Evolutionary conservation across 2,329 filamentous ascomycete genomes (phyloP), one percentile per base, ranked within the genome.

Genomic region (Fusarium tupiense): DNA sequence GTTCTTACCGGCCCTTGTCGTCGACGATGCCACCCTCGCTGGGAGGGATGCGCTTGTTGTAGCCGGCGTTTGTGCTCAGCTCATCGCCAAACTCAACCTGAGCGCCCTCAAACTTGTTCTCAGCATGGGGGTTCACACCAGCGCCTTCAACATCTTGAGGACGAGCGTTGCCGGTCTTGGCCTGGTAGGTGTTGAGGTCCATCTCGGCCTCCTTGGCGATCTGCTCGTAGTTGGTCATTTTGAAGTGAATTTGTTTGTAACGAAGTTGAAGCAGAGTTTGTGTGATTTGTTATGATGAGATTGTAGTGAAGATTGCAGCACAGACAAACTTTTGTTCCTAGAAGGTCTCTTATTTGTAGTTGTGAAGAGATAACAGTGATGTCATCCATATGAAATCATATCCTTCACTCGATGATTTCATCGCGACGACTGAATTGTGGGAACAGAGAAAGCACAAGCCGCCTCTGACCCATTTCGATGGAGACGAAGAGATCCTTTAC

Each of bases 101-200:
- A 11, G 75, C 74, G 20, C 43, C 14, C 29, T 84, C 77, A 20
- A 88, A 87, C 64, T 84, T 84, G 56, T 82, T 83, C 79, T 85
- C 84, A 33, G 81, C 82, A 17, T 80, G 77, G 3, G 82, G 77
- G 61, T 86, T 84, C 52, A 86, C 83, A 49, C 84, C 86, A 7
- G 83, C 81, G 13, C 86, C 82, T 29, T 86, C 84, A 24, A 79
- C 80, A 9, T 80, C 80, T 11, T 84, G 80, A 7, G 79, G 76
- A 66, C 82, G 84, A 54, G 81, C 82, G 14, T 79, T 79, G 61
- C 86, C 86, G 4, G 85, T 86, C 80, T 87, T 88, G 73, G 85
- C 78, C 72, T 86, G 82, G 76, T 86, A 85, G 19, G 81, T 84
- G 81, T 87, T 87, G 63, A 87, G 81, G 73, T 87, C 85, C 60